Percentiles rank a stretch among this genome's conserved stretches.
These are phyloP conservation scores for Babesia ovata DNA, from an alignment of 169 alveolate genomes.

Conservation along the genomic window DNA sequence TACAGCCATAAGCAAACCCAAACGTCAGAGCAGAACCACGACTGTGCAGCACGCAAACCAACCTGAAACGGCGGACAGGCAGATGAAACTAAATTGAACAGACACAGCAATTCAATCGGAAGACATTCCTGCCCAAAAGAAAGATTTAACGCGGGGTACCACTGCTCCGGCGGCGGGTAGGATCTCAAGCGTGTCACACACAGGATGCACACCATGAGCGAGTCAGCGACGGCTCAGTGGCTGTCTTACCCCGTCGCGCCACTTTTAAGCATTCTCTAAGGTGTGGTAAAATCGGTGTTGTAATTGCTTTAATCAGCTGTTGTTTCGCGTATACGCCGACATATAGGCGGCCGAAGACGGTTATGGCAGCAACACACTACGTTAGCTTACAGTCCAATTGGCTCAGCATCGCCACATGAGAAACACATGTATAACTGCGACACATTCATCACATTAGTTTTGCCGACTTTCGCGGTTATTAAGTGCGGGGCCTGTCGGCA, in stretches of 20 bases:
- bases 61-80: conserved; percentile 17
- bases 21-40: background rate
- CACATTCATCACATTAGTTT: background rate
- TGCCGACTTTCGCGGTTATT: background rate
- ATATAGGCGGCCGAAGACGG: too few species aligned
- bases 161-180: conserved; percentile 29
- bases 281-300: too few species aligned
- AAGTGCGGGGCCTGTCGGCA: background rate
- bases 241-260: background rate
- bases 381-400: background rate
- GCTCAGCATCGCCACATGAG: background rate
- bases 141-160: conserved; percentile 7
- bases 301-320: too few species aligned
- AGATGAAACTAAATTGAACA: background rate
- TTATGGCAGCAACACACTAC: too few species aligned
- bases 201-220: conserved; percentile 71
- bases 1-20: background rate
- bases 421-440: background rate
- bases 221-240: conserved; percentile 8
- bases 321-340: too few species aligned
- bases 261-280: too few species aligned
- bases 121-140: conserved; percentile 12
- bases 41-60: background rate
- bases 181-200: conserved; percentile 61
- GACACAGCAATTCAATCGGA: background rate